Evolutionary conservation across 805 yeast genomes (phyloP).

Genomic region (Nakazawaea ernobii): DNA sequence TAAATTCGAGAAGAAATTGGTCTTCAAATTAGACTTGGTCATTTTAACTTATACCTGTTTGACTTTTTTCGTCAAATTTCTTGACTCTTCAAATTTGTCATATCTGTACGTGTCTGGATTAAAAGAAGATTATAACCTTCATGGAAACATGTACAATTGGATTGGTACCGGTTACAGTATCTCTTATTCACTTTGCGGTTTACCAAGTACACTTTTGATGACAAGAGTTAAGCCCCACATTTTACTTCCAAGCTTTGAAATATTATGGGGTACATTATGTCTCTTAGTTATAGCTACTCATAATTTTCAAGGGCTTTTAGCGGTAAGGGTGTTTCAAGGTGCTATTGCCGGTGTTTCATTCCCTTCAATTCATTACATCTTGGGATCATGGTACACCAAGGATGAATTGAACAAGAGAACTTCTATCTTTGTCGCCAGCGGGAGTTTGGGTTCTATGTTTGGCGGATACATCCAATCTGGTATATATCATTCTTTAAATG

Average conservation of each 20-base stretch:
- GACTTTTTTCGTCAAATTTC: slow-evolving; percentile 44
- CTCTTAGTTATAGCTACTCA: slow-evolving; percentile 5
- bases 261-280: slow-evolving; percentile 10
- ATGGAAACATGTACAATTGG: slow-evolving; percentile 28
- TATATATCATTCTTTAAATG: slow-evolving; percentile 33
- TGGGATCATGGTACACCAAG: slow-evolving; percentile 37
- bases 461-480: slow-evolving; percentile 40
- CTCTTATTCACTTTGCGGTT: slow-evolving; percentile 27
- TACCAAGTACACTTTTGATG: slow-evolving; percentile 36
- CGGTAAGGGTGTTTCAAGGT: slow-evolving; percentile 37
- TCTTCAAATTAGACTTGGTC: slow-evolving; percentile 52
- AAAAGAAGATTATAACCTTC: slow-evolving; percentile 30
- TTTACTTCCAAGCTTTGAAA: slow-evolving; percentile 11
- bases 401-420: slow-evolving; percentile 36
- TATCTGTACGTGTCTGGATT: slow-evolving; percentile 34
- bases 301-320: slow-evolving; percentile 28
- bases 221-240: slow-evolving; percentile 41
- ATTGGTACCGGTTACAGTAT: slow-evolving; percentile 30
- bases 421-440: slow-evolving; percentile 33
- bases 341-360: slow-evolving; percentile 37
- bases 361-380: slow-evolving; percentile 33
- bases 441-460: slow-evolving; percentile 35
- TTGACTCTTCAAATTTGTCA: slow-evolving; percentile 46
- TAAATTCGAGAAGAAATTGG: slow-evolving; percentile 16
- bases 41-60: slow-evolving; percentile 45